These are phyloP conservation scores for Lipomyces sp. DNA, from an alignment of 805 yeast species.

Conservation along the genomic window DNA sequence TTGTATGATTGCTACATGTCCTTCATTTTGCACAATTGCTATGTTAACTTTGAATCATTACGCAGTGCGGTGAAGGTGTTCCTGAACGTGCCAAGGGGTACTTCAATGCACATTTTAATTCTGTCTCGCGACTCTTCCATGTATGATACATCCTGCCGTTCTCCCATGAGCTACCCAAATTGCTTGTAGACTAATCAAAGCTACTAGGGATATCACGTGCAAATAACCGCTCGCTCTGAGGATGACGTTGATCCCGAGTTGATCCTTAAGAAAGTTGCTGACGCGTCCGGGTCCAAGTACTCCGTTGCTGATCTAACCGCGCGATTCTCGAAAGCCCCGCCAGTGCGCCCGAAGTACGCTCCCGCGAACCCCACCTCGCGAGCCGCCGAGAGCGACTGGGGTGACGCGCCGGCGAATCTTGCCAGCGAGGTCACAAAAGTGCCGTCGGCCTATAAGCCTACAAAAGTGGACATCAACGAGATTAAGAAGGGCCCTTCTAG, in stretches of 20 bases:
- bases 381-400: slow-evolving; percentile 64
- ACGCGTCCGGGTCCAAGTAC: slow-evolving; percentile 96
- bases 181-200: neutral
- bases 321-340: slow-evolving; percentile 33
- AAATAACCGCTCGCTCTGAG: slow-evolving; percentile 90
- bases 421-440: slow-evolving; percentile 40
- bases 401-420: slow-evolving; percentile 46
- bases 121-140: slow-evolving; percentile 41
- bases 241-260: slow-evolving; percentile 84
- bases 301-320: slow-evolving; percentile 43
- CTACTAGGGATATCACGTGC: slow-evolving; percentile 79
- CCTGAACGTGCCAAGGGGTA: slow-evolving; percentile 52
- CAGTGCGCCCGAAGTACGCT: slow-evolving; percentile 38
- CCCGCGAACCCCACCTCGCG: slow-evolving; percentile 28
- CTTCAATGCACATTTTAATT: slow-evolving; percentile 43
- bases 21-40: neutral
- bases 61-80: slow-evolving; percentile 82
- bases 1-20: slow-evolving; percentile 44
- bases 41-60: neutral
- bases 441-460: slow-evolving; percentile 46
- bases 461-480: slow-evolving; percentile 37
- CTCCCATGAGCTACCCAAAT: slow-evolving; percentile 1
- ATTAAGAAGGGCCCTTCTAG: slow-evolving; percentile 38
- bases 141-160: slow-evolving; percentile 32
- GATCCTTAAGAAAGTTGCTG: slow-evolving; percentile 68